phyloP scores from a whole-genome alignment of 352 stramenopile species.

The Phytophthora sansomeana region DNA sequence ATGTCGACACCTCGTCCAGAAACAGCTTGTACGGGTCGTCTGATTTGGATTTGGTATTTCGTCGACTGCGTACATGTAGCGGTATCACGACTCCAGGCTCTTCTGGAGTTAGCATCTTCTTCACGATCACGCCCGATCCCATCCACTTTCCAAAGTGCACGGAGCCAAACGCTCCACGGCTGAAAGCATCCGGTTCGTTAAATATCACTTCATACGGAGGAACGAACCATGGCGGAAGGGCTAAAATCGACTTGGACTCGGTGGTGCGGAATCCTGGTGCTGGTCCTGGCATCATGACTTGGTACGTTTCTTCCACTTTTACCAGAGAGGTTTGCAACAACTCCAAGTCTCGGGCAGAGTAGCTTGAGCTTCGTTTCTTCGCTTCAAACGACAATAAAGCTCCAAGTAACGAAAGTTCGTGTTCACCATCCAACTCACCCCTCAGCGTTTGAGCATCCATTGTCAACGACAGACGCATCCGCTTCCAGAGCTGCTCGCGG shows the following conservation, averaged over 20 bases:
- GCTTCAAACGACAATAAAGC: slow-evolving; percentile 31
- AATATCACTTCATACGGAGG: slow-evolving; percentile 43
- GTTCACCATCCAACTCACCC: slow-evolving; percentile 21
- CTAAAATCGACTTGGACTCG: slow-evolving; percentile 11
- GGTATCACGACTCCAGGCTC: slow-evolving; percentile 6
- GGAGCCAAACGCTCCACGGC: slow-evolving; percentile 30
- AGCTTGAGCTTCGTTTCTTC: slow-evolving; percentile 32
- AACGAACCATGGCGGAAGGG: slow-evolving; percentile 37
- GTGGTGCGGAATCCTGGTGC: slow-evolving; percentile 5
- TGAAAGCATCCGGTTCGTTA: slow-evolving; percentile 30
- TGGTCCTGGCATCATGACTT: slow-evolving; percentile 7
- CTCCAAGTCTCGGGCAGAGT: slow-evolving; percentile 21
- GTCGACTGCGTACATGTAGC: slow-evolving; percentile 14
- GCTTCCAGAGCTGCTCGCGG: slow-evolving; percentile 35
- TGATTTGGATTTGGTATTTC: slow-evolving; percentile 13
- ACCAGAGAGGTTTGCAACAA: slow-evolving; percentile 23
- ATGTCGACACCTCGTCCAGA: slow-evolving; percentile 30
- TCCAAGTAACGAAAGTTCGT: slow-evolving; percentile 24
- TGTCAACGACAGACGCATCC: slow-evolving; percentile 30
- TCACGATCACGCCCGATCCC: slow-evolving; percentile 35
- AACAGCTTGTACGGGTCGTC: slow-evolving; percentile 21
- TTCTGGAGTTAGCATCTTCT: slow-evolving; percentile 29
- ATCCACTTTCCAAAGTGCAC: slow-evolving; percentile 44
- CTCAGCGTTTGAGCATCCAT: slow-evolving; percentile 25
- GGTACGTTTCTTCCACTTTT: slow-evolving; percentile 25